A percentile compares a stretch with the other conserved stretches of the same genome.
Conservation (phyloP, 2,329 filamentous ascomycete genomes). For the Atkinsonella texensis region DNA sequence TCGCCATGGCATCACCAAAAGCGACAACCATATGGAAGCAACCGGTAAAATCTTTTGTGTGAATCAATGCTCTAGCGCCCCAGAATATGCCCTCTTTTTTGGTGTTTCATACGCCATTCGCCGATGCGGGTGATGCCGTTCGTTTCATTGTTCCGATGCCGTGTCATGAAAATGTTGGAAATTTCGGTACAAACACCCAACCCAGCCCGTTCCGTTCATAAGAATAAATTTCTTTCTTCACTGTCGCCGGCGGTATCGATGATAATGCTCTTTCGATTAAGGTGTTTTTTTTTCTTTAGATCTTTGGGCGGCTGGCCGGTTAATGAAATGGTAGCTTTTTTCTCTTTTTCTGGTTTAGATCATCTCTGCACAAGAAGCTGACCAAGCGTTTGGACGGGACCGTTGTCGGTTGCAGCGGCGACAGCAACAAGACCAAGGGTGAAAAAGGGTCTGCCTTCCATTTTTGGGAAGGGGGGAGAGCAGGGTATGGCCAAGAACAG, state of each 20-base stretch:
- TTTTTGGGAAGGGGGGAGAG: background rate
- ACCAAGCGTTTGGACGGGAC: background rate
- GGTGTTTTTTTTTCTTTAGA: background rate
- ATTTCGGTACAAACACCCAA: conserved; percentile 6
- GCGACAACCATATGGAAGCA: conserved; percentile 7
- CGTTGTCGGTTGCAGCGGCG: background rate
- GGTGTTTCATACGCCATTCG: conserved; percentile 25
- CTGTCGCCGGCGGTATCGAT: background rate
- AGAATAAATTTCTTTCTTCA: background rate
- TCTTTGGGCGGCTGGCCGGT: background rate
- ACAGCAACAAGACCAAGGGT: background rate
- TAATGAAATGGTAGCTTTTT: background rate
- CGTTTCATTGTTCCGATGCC: conserved; percentile 21
- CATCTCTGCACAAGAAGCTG: background rate
- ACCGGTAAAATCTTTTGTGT: conserved; percentile 15
- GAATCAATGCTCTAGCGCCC: conserved; percentile 22
- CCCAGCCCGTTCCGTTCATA: background rate
- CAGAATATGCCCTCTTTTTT: conserved; percentile 23
- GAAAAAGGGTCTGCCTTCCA: background rate
- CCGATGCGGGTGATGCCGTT: conserved; percentile 22
- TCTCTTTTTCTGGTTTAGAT: background rate
- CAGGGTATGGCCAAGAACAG: background rate
- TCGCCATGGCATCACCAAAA: conserved; percentile 11
- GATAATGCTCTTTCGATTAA: background rate
- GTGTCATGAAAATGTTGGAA: conserved; percentile 18